Evolutionary conservation across 495 filamentous ascomycete genomes (phyloP).

Genomic region (Penicilliopsis zonata): DNA sequence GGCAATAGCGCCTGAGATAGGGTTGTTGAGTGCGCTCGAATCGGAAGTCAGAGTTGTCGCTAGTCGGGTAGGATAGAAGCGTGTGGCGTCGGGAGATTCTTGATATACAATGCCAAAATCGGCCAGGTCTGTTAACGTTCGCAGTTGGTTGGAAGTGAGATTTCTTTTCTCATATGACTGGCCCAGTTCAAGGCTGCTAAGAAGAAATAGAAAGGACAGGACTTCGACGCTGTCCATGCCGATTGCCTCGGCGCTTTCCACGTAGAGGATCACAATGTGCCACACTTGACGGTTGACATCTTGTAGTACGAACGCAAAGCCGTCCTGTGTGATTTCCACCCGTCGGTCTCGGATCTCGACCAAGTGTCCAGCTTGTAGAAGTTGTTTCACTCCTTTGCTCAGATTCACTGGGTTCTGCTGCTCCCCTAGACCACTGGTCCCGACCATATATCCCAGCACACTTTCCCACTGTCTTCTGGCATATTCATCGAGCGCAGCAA

Average conservation of each 20-base stretch:
- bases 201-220: constrained; percentile 88
- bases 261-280: constrained; percentile 85
- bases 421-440: constrained; percentile 43
- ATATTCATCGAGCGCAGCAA: constrained; percentile 71
- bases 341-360: constrained; percentile 52
- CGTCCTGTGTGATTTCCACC: constrained; percentile 71
- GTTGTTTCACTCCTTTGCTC: constrained; percentile 67
- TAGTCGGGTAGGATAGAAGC: constrained; percentile 89
- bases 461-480: constrained; percentile 87
- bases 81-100: constrained; percentile 37
- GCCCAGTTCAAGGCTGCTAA: constrained; percentile 87
- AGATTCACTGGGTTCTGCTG: constrained; percentile 41
- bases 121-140: constrained; percentile 72
- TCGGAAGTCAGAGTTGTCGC: constrained; percentile 91
- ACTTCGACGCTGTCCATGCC: constrained; percentile 84
- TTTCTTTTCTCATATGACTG: constrained; percentile 73
- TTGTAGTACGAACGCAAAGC: constrained; percentile 89
- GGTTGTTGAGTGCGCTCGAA: constrained; percentile 42
- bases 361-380: constrained; percentile 67
- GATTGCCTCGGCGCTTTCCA: constrained; percentile 69
- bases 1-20: constrained; percentile 21
- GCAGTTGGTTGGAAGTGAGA: constrained; percentile 66
- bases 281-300: constrained; percentile 95
- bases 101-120: constrained; percentile 91
- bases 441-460: constrained; percentile 90